Base-by-base conservation (phyloP, 192 early-diverging fungal genomes). In the Lobosporangium transversale region DNA sequence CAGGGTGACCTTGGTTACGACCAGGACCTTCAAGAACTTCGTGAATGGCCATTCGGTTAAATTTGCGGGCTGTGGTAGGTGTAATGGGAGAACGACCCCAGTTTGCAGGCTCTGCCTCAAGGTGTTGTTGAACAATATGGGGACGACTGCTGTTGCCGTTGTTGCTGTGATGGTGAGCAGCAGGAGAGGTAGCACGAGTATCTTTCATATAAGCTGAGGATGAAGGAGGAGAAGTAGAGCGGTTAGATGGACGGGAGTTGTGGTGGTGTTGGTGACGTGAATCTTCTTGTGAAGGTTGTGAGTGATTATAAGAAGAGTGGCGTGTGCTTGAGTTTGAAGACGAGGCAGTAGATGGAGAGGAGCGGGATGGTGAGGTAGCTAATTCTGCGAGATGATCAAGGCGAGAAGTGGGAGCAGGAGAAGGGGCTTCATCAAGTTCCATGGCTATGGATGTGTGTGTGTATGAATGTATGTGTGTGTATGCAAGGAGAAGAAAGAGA, bases 21-120 rank as follows among this genome's bases (percentile, higher is more conserved):
- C 42, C 35, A 44, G 48, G 44, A 4, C 53, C 56, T 6, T 74
- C 71, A 21, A 76, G 59, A 18, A 76, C 73, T 20, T 76, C 73
- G n/a, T 76, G 73, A 29, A 76, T 76, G 21, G 73, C 73, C 73
- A 76, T 76, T 26, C 65, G 54, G 33, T 58, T 76, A 24, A 76
- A 76, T 58, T 76, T 76, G 36, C 64, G 58, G 14, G 73, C 67
- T 4, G 73, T 76, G 2, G 73, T 76, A 10, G 73, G 73, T 5
- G 73, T 76, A 18, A 76, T 76, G 37, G 73, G 73, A 2, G 73
- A 67, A 20, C 64, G 57, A 27, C 52, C 48, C 69, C 69, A 71
- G 29, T 36, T 26, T 37, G 53, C 36, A 54, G 67, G 63, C 23
- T 71, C 69, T n/a, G 69, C 53, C 18, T 71, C 69, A 12, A 71